phyloP scores from a whole-genome alignment of 202 grass and related monocot genomes.

The Tripidium arundinaceum region DNA sequence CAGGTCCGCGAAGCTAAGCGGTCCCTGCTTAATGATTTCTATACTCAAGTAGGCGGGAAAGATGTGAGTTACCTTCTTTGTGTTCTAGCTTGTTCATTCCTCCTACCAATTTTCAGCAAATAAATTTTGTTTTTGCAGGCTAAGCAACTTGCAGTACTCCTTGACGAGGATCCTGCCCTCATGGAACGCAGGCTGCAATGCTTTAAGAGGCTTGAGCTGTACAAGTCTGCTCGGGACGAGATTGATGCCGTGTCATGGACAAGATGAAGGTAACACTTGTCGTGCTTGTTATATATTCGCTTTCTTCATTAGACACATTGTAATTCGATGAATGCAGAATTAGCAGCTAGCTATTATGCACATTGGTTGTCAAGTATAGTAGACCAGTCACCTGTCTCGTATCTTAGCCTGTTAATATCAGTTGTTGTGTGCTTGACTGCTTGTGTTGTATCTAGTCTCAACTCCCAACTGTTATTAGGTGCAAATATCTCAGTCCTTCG shows the following conservation, averaged over 20 bases:
- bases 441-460: conserved; percentile 1
- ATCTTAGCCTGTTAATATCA: conserved; percentile 20
- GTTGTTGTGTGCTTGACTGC: not conserved
- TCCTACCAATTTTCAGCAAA: not conserved
- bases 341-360: conserved; percentile 23
- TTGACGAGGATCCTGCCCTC: conserved; percentile 85
- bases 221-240: conserved; percentile 88
- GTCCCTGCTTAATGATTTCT: conserved; percentile 72
- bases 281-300: not conserved
- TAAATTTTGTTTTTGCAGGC: conserved; percentile 49
- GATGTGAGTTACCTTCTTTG: conserved; percentile 53
- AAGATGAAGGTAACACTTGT: conserved; percentile 40
- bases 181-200: conserved; percentile 87
- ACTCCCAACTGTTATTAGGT: not conserved
- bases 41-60: conserved; percentile 76
- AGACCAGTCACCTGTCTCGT: conserved; percentile 12
- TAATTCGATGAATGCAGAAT: conserved; percentile 27
- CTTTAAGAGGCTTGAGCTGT: conserved; percentile 76
- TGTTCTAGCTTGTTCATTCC: not conserved
- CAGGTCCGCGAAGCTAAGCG: conserved; percentile 93
- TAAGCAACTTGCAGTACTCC: conserved; percentile 63
- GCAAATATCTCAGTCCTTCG: not conserved
- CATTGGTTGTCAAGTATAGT: not conserved
- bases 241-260: conserved; percentile 74
- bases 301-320: not conserved